phyloP scores from a whole-genome alignment of 495 filamentous ascomycete species.

The Penicillium herquei region DNA sequence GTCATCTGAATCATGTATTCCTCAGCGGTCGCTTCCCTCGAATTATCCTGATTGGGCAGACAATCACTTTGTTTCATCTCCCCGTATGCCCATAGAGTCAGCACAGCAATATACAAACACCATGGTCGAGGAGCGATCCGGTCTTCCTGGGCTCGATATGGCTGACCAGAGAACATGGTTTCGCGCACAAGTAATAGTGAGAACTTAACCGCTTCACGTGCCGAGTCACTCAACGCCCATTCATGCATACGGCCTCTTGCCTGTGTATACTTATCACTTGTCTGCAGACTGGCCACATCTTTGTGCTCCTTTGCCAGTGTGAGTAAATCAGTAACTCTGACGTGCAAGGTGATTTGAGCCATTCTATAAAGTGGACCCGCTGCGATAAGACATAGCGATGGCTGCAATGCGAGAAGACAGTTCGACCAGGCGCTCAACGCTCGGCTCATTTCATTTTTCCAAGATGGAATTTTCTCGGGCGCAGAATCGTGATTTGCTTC shows the following conservation, averaged over 20 bases:
- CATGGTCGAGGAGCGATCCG: conserved; percentile 17
- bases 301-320: not conserved
- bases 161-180: not conserved
- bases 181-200: not conserved
- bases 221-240: not conserved
- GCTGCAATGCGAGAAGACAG: conserved; percentile 9
- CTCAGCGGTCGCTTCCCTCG: not conserved
- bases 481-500: not conserved
- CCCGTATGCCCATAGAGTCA: conserved; percentile 18
- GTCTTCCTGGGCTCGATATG: conserved; percentile 11
- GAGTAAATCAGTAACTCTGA: not conserved
- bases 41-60: not conserved
- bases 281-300: not conserved
- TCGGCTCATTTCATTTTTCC: not conserved
- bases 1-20: not conserved
- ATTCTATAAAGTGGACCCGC: conserved; percentile 10
- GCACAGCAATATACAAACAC: conserved; percentile 13
- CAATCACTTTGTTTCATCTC: not conserved
- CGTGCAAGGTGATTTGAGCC: conserved; percentile 15
- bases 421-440: conserved; percentile 7
- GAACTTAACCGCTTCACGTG: not conserved
- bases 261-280: not conserved
- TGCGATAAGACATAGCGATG: conserved; percentile 8
- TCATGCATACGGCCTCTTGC: not conserved
- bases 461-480: not conserved